Percentiles rank a stretch among this genome's conserved stretches.
Conservation (phyloP, 352 stramenopile species). For the Phytopythium kandeliae region DNA sequence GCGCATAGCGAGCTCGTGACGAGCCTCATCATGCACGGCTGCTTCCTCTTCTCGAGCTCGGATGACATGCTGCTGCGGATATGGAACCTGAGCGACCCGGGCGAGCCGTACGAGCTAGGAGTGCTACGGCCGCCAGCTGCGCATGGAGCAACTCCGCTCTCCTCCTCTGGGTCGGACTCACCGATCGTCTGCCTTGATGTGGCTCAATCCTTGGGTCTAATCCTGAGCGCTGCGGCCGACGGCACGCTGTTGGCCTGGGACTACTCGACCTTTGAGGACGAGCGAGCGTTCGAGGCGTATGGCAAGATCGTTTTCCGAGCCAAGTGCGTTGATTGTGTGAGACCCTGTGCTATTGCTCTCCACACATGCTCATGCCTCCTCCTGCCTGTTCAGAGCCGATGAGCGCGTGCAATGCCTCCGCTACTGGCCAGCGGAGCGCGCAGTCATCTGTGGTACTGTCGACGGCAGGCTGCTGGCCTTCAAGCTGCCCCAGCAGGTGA, state of each 20-base stretch:
- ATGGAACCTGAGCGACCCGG: constrained; percentile 53
- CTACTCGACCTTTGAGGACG: constrained; percentile 40
- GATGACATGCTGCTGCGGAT: constrained; percentile 58
- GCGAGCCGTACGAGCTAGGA: constrained; percentile 49
- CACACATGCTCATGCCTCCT: no score
- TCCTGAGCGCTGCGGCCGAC: constrained; percentile 45
- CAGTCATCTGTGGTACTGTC: constrained; percentile 24
- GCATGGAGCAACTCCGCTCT: not conserved
- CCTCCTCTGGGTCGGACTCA: constrained; percentile 28
- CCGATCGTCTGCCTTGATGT: constrained; percentile 54
- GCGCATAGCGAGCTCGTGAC: constrained; percentile 46
- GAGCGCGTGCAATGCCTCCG: constrained; percentile 21
- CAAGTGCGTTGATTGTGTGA: constrained; percentile 25
- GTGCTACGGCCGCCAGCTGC: constrained; percentile 26
- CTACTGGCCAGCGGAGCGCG: constrained; percentile 23
- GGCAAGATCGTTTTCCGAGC: constrained; percentile 37
- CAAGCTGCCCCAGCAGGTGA: constrained; percentile 16
- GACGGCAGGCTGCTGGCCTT: constrained; percentile 28
- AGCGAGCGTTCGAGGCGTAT: constrained; percentile 28
- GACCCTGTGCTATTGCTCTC: no score
- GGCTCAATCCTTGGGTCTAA: constrained; percentile 21
- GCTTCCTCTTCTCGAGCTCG: constrained; percentile 74
- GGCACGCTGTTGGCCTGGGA: constrained; percentile 59
- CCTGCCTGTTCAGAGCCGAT: constrained; percentile 14
- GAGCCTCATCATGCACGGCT: constrained; percentile 50